phyloP scores from a whole-genome alignment of 75 land plant species.

The Pinus taeda region DNA sequence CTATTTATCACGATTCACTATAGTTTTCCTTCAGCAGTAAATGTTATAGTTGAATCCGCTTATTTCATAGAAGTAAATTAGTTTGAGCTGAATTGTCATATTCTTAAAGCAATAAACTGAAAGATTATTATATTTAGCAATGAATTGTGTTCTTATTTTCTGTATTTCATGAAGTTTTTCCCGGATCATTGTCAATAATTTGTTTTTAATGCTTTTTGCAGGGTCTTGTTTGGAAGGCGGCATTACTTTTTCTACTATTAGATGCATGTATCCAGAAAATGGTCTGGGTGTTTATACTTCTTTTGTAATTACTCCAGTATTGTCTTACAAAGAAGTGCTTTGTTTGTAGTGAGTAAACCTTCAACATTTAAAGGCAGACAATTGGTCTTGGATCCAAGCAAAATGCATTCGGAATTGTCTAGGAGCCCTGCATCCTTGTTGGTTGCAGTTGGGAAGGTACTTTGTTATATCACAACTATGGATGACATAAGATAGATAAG shows the following conservation, averaged over 20 bases:
- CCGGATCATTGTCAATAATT: neutral
- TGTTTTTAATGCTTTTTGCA: neutral
- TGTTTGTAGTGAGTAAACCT: neutral
- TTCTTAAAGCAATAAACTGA: neutral
- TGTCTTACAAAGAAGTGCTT: neutral
- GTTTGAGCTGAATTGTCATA: neutral
- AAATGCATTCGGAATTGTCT: constrained; percentile 4
- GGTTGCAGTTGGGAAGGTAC: constrained; percentile 1
- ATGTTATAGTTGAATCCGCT: too few relatives aligned
- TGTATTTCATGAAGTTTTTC: neutral
- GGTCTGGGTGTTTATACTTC: neutral
- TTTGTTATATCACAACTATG: neutral
- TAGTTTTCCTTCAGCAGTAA: neutral
- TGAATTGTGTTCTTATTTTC: neutral
- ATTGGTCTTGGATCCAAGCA: neutral
- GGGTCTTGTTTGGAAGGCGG: constrained; percentile 8
- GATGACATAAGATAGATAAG: neutral
- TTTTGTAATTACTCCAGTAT: neutral
- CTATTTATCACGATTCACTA: neutral
- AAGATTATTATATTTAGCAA: neutral
- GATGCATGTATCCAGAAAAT: constrained; percentile 5
- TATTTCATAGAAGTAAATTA: constrained; percentile 3
- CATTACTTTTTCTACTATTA: neutral
- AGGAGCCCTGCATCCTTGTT: neutral
- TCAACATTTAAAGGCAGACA: constrained; percentile 9